These are phyloP conservation scores for Cladosporium sp. DNA, from an alignment of 2,329 filamentous ascomycete species.

Conservation along the genomic window DNA sequence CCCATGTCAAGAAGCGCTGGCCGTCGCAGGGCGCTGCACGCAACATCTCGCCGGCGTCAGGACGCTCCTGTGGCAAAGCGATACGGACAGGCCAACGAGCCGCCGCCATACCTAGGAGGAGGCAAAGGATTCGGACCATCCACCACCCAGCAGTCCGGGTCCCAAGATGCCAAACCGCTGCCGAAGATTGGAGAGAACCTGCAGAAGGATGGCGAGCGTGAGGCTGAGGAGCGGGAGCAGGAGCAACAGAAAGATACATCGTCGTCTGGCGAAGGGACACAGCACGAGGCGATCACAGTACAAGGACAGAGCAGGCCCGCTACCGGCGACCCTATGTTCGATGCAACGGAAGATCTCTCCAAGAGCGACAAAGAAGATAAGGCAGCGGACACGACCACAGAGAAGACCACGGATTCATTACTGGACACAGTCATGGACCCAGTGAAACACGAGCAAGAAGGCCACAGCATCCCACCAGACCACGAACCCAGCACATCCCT, in stretches of 20 bases:
- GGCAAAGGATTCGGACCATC: conserved; percentile 30
- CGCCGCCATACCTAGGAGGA: conserved; percentile 42
- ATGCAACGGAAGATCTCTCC: conserved; percentile 24
- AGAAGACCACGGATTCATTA: conserved; percentile 29
- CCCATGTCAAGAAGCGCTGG: conserved; percentile 28
- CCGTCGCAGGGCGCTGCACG: conserved; percentile 36
- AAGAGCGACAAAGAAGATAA: conserved; percentile 19
- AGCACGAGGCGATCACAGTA: conserved; percentile 12
- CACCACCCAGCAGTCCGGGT: conserved; percentile 11
- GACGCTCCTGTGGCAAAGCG: conserved; percentile 38
- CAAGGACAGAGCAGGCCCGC: conserved; percentile 11
- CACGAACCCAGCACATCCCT: conserved; percentile 16
- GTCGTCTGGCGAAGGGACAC: background rate
- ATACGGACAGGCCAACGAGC: conserved; percentile 53
- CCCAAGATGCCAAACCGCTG: conserved; percentile 26
- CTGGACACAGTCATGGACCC: conserved; percentile 36
- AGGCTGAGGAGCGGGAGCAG: conserved; percentile 23
- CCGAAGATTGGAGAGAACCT: conserved; percentile 38
- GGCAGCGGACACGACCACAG: conserved; percentile 20
- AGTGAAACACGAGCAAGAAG: conserved; percentile 27
- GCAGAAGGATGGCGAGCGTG: conserved; percentile 34
- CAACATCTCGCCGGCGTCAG: conserved; percentile 38
- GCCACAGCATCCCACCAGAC: conserved; percentile 25
- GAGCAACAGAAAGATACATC: conserved; percentile 21
- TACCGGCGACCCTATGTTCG: conserved; percentile 29